A percentile compares a stretch with the other conserved stretches of the same genome.
Evolutionary conservation across 768 basidiomycete genomes (phyloP).

Genomic region (Collybia nuda): DNA sequence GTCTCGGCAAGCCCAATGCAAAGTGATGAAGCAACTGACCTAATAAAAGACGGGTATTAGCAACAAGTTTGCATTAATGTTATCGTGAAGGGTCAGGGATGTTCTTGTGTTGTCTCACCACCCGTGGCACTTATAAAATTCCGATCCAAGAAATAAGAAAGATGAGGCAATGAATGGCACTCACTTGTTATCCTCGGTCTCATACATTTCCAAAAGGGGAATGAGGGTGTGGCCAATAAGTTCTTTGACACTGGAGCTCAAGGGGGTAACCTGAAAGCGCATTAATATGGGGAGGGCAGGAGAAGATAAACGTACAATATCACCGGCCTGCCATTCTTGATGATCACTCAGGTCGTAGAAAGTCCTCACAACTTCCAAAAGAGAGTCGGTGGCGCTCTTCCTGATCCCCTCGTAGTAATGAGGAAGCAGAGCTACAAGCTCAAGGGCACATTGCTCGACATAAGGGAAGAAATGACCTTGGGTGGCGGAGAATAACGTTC

Average conservation of each 20-base stretch:
- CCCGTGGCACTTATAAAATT: slow-evolving; percentile 57
- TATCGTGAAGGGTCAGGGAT: slow-evolving; percentile 32
- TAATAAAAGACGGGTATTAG: slow-evolving; percentile 32
- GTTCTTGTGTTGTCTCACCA: slow-evolving; percentile 52
- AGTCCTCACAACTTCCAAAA: slow-evolving; percentile 85
- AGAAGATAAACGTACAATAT: slow-evolving; percentile 46
- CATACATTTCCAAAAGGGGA: slow-evolving; percentile 84
- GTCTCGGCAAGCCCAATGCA: slow-evolving; percentile 91
- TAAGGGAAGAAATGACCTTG: slow-evolving; percentile 86
- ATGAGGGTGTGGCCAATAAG: slow-evolving; percentile 75
- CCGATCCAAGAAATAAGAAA: slow-evolving; percentile 37
- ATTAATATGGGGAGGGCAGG: neutral
- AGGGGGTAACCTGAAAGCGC: slow-evolving; percentile 36
- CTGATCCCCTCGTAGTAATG: slow-evolving; percentile 99
- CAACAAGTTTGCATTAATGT: slow-evolving; percentile 2
- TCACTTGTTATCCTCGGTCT: slow-evolving; percentile 96
- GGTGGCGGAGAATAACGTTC: slow-evolving; percentile 83
- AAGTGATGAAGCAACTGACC: slow-evolving; percentile 84
- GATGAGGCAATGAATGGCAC: slow-evolving; percentile 29
- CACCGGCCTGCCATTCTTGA: slow-evolving; percentile 81
- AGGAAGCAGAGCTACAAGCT: slow-evolving; percentile 73
- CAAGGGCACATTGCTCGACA: slow-evolving; percentile 78
- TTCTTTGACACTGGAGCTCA: slow-evolving; percentile 72
- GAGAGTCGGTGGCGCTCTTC: slow-evolving; percentile 85
- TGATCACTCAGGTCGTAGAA: slow-evolving; percentile 89